phyloP scores from a whole-genome alignment of 306 rosid species.

The Acacia crassicarpa region DNA sequence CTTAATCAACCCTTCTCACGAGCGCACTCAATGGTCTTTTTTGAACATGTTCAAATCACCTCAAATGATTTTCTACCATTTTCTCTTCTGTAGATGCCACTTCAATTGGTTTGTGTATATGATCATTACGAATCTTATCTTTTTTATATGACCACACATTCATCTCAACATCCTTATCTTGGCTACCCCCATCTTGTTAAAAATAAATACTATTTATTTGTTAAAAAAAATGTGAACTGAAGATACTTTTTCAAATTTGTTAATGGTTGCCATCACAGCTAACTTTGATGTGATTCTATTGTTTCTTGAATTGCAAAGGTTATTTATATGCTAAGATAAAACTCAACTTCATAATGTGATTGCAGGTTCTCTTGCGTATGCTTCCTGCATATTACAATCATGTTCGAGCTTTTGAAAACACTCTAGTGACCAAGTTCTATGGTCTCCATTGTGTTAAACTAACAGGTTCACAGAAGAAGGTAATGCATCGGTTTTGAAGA shows the following conservation, averaged over 20 bases:
- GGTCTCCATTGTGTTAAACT: slow-evolving; percentile 96
- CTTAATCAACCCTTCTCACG: too few relatives aligned
- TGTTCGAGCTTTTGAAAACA: slow-evolving; percentile 83
- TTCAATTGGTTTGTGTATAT: too few relatives aligned
- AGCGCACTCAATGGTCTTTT: too few relatives aligned
- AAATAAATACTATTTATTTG: not conserved
- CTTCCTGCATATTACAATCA: slow-evolving; percentile 97
- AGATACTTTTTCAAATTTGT: not conserved
- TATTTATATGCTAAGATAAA: slow-evolving; percentile 28
- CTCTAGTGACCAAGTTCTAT: slow-evolving; percentile 84
- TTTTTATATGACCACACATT: too few relatives aligned
- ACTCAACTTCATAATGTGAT: slow-evolving; percentile 38
- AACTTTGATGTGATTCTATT: not conserved
- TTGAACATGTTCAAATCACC: too few relatives aligned
- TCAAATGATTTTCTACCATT: too few relatives aligned
- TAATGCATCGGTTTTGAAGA: slow-evolving; percentile 34
- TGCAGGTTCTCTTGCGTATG: slow-evolving; percentile 89
- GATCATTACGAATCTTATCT: too few relatives aligned
- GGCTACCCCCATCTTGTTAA: too few relatives aligned
- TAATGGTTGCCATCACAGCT: not conserved
- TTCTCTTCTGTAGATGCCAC: too few relatives aligned
- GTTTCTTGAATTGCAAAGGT: not conserved
- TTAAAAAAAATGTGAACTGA: not conserved
- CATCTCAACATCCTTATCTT: too few relatives aligned
- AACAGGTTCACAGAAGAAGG: slow-evolving; percentile 94